Conservation (phyloP, 73 alveolate species). For the Paramecium biaurelia region DNA sequence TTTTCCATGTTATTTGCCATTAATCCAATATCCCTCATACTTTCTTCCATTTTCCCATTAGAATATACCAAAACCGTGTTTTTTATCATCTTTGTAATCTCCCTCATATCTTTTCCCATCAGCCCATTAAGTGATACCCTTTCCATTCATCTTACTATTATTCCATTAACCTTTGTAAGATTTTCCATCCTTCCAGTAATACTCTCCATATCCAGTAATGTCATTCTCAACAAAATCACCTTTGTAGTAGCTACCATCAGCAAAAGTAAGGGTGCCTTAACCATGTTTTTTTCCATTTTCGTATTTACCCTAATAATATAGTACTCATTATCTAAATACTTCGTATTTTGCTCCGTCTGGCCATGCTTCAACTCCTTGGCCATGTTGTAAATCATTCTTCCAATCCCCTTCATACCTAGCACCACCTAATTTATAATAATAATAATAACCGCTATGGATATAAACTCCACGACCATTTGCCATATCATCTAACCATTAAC, state of each 20-base stretch:
- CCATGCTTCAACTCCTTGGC: constrained; percentile 83
- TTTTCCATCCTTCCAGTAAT: constrained; percentile 58
- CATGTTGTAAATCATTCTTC: constrained; percentile 78
- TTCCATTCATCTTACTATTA: constrained; percentile 58
- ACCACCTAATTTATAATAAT: constrained; percentile 61
- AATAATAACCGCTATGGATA: constrained; percentile 54
- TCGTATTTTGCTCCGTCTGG: constrained; percentile 79
- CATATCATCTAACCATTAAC: constrained; percentile 82
- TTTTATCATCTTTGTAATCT: constrained; percentile 58
- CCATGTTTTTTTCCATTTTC: constrained; percentile 72
- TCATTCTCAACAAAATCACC: constrained; percentile 58
- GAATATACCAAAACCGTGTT: constrained; percentile 59
- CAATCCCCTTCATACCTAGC: constrained; percentile 85
- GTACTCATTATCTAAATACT: not conserved
- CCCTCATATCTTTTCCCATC: constrained; percentile 65
- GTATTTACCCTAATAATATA: constrained; percentile 34
- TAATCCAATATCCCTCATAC: constrained; percentile 65
- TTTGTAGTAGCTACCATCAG: constrained; percentile 37
- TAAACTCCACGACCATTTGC: constrained; percentile 77
- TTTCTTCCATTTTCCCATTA: constrained; percentile 67
- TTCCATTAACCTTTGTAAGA: constrained; percentile 53
- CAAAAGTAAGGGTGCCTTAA: constrained; percentile 52
- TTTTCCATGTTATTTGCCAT: constrained; percentile 58
- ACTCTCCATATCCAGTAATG: constrained; percentile 56
- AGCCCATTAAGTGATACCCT: constrained; percentile 64